A percentile compares a stretch with the other conserved stretches of the same genome.
These are phyloP conservation scores for Leptographium wingfieldii DNA, from an alignment of 2,329 filamentous ascomycete species.

Conservation along the genomic window DNA sequence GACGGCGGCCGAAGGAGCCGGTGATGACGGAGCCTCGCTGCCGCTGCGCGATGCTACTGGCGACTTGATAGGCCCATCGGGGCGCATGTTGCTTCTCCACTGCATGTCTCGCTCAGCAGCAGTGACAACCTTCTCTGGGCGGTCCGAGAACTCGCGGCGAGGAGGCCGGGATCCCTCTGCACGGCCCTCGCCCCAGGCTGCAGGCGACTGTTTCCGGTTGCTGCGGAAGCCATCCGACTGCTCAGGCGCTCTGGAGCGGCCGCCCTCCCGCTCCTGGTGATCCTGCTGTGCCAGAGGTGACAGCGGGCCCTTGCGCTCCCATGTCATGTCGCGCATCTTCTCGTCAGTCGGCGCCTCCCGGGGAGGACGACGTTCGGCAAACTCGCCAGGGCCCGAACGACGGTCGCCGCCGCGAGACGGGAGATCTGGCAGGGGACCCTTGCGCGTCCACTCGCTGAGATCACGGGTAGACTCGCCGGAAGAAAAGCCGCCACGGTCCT, in stretches of 20 bases:
- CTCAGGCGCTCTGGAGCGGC: constrained; percentile 41
- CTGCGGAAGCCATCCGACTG: constrained; percentile 39
- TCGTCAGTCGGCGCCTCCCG: constrained; percentile 60
- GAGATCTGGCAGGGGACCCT: constrained; percentile 50
- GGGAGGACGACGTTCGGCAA: constrained; percentile 53
- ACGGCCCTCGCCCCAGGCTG: constrained; percentile 61
- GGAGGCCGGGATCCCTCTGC: constrained; percentile 53
- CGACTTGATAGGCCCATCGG: constrained; percentile 53
- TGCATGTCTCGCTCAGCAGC: constrained; percentile 87
- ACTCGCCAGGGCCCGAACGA: constrained; percentile 32
- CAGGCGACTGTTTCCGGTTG: constrained; percentile 56
- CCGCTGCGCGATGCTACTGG: constrained; percentile 57
- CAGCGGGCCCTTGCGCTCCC: constrained; percentile 89
- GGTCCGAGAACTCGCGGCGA: constrained; percentile 62
- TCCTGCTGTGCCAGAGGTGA: constrained; percentile 52
- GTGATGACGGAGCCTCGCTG: constrained; percentile 64
- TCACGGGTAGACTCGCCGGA: constrained; percentile 59
- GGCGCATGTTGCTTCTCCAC: constrained; percentile 85
- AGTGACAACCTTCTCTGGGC: constrained; percentile 59
- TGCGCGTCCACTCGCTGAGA: constrained; percentile 82
- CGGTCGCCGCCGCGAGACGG: constrained; percentile 30
- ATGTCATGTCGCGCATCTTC: constrained; percentile 69
- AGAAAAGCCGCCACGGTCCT: constrained; percentile 52
- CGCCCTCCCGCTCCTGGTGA: constrained; percentile 38
- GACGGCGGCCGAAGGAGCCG: constrained; percentile 36